Evolutionary conservation across 2,329 filamentous ascomycete genomes (phyloP).

Genomic region (Phaeosphaeria sp.): DNA sequence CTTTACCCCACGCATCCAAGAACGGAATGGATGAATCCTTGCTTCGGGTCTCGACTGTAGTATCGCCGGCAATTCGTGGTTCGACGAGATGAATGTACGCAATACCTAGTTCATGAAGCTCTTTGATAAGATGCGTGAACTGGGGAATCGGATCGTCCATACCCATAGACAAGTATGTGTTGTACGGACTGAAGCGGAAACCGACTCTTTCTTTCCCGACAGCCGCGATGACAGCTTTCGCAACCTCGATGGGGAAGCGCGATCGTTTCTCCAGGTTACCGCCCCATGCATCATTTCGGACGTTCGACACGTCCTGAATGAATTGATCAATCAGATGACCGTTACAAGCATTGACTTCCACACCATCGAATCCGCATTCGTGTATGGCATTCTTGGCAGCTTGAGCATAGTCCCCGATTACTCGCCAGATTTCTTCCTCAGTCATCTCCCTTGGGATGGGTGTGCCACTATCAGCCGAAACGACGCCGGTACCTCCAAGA

Average conservation of each 20-base stretch:
- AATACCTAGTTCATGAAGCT: slow-evolving; percentile 58
- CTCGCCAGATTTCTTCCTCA: slow-evolving; percentile 46
- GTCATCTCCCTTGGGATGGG: slow-evolving; percentile 30
- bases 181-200: slow-evolving; percentile 67
- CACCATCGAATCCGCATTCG: slow-evolving; percentile 64
- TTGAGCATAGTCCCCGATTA: slow-evolving; percentile 45
- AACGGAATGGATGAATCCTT: slow-evolving; percentile 4
- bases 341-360: slow-evolving; percentile 65
- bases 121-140: slow-evolving; percentile 59
- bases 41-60: slow-evolving; percentile 38
- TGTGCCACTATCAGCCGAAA: neutral
- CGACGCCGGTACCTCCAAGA: neutral
- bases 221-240: slow-evolving; percentile 56
- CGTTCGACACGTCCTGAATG: slow-evolving; percentile 64
- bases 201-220: slow-evolving; percentile 62
- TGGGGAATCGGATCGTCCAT: slow-evolving; percentile 64
- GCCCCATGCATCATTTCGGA: slow-evolving; percentile 57
- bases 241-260: slow-evolving; percentile 60
- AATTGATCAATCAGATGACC: slow-evolving; percentile 74
- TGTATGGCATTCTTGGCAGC: slow-evolving; percentile 53
- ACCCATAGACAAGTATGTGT: slow-evolving; percentile 67
- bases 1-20: slow-evolving; percentile 13
- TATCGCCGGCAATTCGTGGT: slow-evolving; percentile 55
- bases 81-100: slow-evolving; percentile 60
- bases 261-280: slow-evolving; percentile 58